phyloP scores from a whole-genome alignment of 2,329 filamentous ascomycete species.

The Neonectria neomacrospora region DNA sequence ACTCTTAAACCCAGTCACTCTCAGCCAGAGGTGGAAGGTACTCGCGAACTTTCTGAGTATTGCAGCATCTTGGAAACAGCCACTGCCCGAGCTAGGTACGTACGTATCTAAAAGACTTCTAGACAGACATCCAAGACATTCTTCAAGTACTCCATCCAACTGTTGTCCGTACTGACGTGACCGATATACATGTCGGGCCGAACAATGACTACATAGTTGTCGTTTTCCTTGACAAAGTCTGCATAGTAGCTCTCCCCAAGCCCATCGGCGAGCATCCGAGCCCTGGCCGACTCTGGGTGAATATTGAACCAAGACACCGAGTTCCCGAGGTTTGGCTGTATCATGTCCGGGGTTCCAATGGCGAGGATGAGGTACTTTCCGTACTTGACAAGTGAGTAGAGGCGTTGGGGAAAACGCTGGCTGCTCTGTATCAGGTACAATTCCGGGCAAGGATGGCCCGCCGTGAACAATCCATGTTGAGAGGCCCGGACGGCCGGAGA shows the following conservation, averaged over 20 bases:
- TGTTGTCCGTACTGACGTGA: conserved; percentile 19
- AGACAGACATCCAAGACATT: background rate
- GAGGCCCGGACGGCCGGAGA: background rate
- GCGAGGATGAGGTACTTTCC: background rate
- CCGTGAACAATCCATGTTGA: background rate
- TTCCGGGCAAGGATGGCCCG: background rate
- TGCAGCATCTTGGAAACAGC: background rate
- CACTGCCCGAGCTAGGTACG: background rate
- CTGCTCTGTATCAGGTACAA: background rate
- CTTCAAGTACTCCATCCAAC: conserved; percentile 27
- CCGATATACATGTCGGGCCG: conserved; percentile 39
- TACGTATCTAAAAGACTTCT: background rate
- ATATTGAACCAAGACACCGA: background rate
- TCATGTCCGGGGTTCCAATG: background rate
- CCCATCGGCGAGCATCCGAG: background rate
- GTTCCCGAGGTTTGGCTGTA: background rate
- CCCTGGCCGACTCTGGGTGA: background rate
- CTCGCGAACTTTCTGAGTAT: too few species aligned
- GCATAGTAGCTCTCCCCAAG: conserved; percentile 11
- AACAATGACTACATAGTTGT: conserved; percentile 18
- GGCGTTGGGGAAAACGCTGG: background rate
- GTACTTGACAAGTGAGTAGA: background rate
- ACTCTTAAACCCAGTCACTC: too few species aligned
- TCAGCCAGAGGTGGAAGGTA: too few species aligned
- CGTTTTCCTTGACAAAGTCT: conserved; percentile 9